Base-by-base conservation (phyloP, 2,329 filamentous ascomycete species). In the Ustilaginoidea virens region DNA sequence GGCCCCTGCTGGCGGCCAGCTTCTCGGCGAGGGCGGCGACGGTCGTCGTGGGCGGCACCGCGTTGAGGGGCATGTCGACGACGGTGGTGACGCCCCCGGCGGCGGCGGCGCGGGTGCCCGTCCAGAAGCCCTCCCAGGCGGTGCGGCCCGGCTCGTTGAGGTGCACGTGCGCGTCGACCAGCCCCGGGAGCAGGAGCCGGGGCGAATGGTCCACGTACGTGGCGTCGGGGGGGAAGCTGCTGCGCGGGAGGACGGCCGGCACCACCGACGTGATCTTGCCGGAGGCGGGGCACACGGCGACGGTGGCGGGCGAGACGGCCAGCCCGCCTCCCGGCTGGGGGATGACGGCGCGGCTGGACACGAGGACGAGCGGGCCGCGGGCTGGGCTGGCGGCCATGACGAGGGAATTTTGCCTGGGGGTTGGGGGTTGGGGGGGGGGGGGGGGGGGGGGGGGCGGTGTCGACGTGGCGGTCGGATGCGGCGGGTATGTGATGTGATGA, bases 51-150 rank as follows among this genome's bases (percentile, higher is more conserved):
- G 90, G 90, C 20, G 90, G 90, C 30, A 98, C 92, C 27, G 87
- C 85, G 56, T 98, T 98, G 36, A 96, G 56, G 19, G 90, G 90
- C 90, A 98, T 98, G 55, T 96, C 90, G 45, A 98, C 63, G 7
- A 98, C 85, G 1, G 90, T 96, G 4, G 90, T 98, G 16, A 96
- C 90, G 43, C 90, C 90, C 23, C 90, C 90, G 43, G 87, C 92
- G 8, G 90, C 90, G 4, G 90, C 90, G 19, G 90, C 90, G 43
- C 81, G 71, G 15, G 90, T 96, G 27, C 90, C 90, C 1, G 86
- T 94, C 61, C 78, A 80, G 62, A 98, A 98, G 8, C 90, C 90
- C 50, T 98, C 90, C 90, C 90, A 96, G 68, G 94, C 87, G 29
- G 87, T 94, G 33, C 90, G 72, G 23, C 90, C 90, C 1, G 90